Evolutionary conservation across 1,284 basidiomycete species (phyloP), one percentile per base, ranked within the genome.

Genomic region (Mycosarcoma mackinlayi): DNA sequence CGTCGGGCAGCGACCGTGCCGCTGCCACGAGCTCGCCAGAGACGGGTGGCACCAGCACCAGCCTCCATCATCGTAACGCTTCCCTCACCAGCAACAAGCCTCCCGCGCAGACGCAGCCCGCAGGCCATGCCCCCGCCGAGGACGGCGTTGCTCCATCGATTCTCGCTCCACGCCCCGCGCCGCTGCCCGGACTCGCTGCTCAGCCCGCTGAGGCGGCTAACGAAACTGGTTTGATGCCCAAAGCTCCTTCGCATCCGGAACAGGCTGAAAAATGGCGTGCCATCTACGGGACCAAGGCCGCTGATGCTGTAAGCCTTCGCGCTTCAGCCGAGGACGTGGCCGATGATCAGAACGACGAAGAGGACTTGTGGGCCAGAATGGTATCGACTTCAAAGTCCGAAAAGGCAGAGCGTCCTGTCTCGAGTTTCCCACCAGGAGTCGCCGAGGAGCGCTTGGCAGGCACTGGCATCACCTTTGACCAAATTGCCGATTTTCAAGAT

Each of bases 291-390:
- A 45, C 30, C 28, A 60, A 52, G 14, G 51, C 60, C 23, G 39
- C 56, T 25, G 65, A 73, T 35, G 41, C 60, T 46, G 60, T 46
- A 10, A 72, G 64, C 34, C 37, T 61, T n/a, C 34, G 33, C 21
- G 30, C 52, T 18, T 56, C 69, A 27, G 49, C 58, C 3, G 73
- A 65, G 27, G 61, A 60, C 30, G 54, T 56, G 3, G 30, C 51
- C 11, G 37, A 41, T 7, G 53, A 55, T 37, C 37, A 35, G 13
- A 61, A 58, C n/a, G 69, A 73, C 9, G 66, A 61, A 0, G 75
- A 76, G 23, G 75, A 79, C 41, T 40, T 79, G 11, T 79, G 77
- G 77, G 76, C 70, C 5, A 67, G 47, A 16, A 71, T 79, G 48
- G 74, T 62, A 7, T 50, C 65, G 9, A 48, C 52, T 18, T 38